These are phyloP conservation scores for Cephaloascus fragrans DNA, from an alignment of 805 yeast genomes.

Conservation along the genomic window DNA sequence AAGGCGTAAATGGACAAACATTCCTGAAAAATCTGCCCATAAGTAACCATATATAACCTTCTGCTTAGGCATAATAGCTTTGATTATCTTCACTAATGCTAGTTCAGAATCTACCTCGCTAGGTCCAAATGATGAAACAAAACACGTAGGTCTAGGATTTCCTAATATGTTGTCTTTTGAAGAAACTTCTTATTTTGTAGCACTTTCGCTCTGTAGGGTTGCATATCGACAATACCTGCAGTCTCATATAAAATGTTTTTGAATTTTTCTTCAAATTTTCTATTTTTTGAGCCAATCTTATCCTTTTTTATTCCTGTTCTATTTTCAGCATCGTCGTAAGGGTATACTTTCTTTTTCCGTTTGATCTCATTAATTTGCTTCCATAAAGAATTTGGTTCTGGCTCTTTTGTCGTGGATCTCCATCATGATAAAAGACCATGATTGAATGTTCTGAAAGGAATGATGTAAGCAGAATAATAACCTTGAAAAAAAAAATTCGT, in stretches of 20 bases:
- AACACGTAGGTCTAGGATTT: slow-evolving; percentile 12
- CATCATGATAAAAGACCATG: slow-evolving; percentile 31
- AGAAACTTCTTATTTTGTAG: not conserved
- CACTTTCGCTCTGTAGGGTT: slow-evolving; percentile 15
- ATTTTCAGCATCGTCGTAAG: not conserved
- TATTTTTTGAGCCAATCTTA: not conserved
- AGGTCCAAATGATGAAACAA: too few relatives aligned
- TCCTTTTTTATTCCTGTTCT: too few relatives aligned
- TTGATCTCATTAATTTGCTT: not conserved
- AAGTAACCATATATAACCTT: slow-evolving; percentile 28
- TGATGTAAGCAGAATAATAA: slow-evolving; percentile 20
- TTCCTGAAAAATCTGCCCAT: slow-evolving; percentile 29
- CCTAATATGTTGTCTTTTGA: slow-evolving; percentile 8
- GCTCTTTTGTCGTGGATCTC: slow-evolving; percentile 23
- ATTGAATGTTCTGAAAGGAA: slow-evolving; percentile 18
- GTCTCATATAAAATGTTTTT: not conserved
- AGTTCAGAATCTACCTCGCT: too few relatives aligned
- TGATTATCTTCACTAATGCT: slow-evolving; percentile 21
- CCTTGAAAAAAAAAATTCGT: slow-evolving; percentile 22
- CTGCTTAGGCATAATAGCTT: slow-evolving; percentile 25
- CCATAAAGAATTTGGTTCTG: slow-evolving; percentile 9
- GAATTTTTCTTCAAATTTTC: slow-evolving; percentile 1
- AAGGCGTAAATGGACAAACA: slow-evolving; percentile 40
- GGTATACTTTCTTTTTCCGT: not conserved
- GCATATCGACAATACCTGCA: slow-evolving; percentile 13